A percentile compares a stretch with the other conserved stretches of the same genome.
Conservation (phyloP, 2,329 filamentous ascomycete species). For the Fusarium hostae region DNA sequence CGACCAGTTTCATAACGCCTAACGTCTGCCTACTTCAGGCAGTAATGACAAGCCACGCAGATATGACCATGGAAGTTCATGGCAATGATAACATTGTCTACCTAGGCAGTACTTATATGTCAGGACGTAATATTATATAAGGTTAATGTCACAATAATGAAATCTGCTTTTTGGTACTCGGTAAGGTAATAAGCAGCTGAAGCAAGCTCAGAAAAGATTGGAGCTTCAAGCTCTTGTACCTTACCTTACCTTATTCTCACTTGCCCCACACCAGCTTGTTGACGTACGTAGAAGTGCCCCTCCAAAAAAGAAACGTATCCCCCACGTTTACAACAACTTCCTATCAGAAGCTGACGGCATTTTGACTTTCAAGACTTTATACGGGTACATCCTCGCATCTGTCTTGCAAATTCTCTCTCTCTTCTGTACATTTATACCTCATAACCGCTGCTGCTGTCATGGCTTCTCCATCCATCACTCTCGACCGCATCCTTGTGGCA, state of each 20-base stretch:
- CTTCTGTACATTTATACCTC: not conserved
- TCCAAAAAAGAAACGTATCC: slow-evolving; percentile 20
- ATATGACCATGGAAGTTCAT: not conserved
- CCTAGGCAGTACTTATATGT: not conserved
- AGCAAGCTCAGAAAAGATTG: not conserved
- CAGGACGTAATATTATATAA: not conserved
- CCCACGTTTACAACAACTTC: slow-evolving; percentile 32
- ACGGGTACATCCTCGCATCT: slow-evolving; percentile 4
- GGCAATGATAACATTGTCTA: not conserved
- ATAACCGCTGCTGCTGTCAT: slow-evolving; percentile 37
- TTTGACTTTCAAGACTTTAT: slow-evolving; percentile 11
- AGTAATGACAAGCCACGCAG: not conserved
- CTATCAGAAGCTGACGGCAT: slow-evolving; percentile 21
- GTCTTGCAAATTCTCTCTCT: slow-evolving; percentile 4
- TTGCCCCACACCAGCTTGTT: slow-evolving; percentile 34
- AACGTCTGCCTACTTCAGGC: not conserved
- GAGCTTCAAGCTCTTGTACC: slow-evolving; percentile 4
- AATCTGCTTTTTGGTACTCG: not conserved
- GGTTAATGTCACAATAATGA: not conserved
- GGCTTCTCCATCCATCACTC: slow-evolving; percentile 60
- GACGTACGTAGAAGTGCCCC: slow-evolving; percentile 12
- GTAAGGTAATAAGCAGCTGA: not conserved
- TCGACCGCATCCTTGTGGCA: slow-evolving; percentile 82
- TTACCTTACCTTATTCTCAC: not conserved
- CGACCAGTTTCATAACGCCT: not conserved